A percentile compares a stretch with the other conserved stretches of the same genome.
Evolutionary conservation across 208 protist genomes (phyloP).

Genomic region (Porcisia hertigi): DNA sequence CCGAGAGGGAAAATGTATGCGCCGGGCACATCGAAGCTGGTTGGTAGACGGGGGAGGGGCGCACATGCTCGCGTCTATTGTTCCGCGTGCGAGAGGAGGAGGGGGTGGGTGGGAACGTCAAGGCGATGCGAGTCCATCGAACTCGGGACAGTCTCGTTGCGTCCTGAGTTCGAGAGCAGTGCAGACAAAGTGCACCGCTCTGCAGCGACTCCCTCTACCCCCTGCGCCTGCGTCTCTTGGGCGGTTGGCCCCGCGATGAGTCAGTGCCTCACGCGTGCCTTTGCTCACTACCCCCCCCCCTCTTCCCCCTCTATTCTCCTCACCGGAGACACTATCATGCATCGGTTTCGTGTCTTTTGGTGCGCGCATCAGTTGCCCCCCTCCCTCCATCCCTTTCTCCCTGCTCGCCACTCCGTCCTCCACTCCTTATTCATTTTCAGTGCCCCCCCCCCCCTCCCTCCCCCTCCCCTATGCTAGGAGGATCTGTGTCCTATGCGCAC

Average conservation of each 20-base stretch:
- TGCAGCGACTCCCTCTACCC: not conserved
- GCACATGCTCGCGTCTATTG: not conserved
- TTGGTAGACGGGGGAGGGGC: not conserved
- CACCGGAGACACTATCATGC: not conserved
- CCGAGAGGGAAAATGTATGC: no score
- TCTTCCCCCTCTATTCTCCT: no score
- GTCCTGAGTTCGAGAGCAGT: not conserved
- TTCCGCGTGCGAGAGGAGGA: not conserved
- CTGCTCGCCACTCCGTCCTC: not conserved
- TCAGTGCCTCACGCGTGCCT: not conserved
- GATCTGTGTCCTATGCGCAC: not conserved
- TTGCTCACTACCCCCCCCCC: not conserved
- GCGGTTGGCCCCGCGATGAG: not conserved
- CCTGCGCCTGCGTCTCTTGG: not conserved
- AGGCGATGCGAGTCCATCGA: no score
- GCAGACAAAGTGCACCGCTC: not conserved
- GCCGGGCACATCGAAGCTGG: not conserved
- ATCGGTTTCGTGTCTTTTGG: not conserved
- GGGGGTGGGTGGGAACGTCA: no score
- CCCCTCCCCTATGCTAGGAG: no score
- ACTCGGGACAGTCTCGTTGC: not conserved
- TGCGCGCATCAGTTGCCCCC: no score
- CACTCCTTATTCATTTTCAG: not conserved
- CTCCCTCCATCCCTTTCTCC: not conserved
- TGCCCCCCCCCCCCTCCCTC: not conserved